A percentile compares a stretch with the other conserved stretches of the same genome.
These are phyloP conservation scores for Maudiozyma saulgeensis DNA, from an alignment of 805 yeast species.

Conservation along the genomic window DNA sequence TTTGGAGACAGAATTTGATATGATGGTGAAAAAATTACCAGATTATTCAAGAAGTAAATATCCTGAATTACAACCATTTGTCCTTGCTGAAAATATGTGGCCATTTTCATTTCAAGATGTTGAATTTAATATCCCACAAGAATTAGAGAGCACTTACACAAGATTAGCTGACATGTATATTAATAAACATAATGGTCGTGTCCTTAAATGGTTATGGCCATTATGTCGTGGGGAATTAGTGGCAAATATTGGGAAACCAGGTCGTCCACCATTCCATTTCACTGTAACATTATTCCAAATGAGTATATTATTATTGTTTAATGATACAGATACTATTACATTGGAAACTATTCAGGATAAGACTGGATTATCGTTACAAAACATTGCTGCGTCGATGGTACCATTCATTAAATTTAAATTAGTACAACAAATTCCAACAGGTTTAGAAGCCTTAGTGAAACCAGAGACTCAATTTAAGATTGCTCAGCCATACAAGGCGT, in stretches of 20 bases:
- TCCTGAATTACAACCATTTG: conserved; percentile 58
- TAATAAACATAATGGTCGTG: conserved; percentile 73
- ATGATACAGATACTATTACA: conserved; percentile 41
- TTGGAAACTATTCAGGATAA: conserved; percentile 51
- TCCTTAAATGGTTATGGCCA: conserved; percentile 93
- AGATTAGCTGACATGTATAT: conserved; percentile 61
- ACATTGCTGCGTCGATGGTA: conserved; percentile 63
- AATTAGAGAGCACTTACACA: conserved; percentile 53
- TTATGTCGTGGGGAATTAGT: conserved; percentile 85
- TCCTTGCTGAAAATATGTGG: conserved; percentile 88
- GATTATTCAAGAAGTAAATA: conserved; percentile 21
- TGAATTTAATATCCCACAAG: conserved; percentile 55
- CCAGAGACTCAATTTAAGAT: conserved; percentile 56
- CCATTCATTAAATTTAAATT: conserved; percentile 76
- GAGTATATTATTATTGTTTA: conserved; percentile 77
- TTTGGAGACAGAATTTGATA: conserved; percentile 41
- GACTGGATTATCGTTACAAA: conserved; percentile 57
- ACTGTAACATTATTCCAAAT: conserved; percentile 80
- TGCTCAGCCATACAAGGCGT: conserved; percentile 74
- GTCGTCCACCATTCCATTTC: conserved; percentile 71
- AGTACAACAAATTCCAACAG: conserved; percentile 55
- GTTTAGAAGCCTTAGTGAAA: conserved; percentile 41
- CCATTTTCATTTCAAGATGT: conserved; percentile 42
- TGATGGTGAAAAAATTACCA: conserved; percentile 22
- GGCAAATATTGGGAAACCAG: conserved; percentile 73